Conservation (phyloP, 306 rosid genomes). For the Casuarina glauca region DNA sequence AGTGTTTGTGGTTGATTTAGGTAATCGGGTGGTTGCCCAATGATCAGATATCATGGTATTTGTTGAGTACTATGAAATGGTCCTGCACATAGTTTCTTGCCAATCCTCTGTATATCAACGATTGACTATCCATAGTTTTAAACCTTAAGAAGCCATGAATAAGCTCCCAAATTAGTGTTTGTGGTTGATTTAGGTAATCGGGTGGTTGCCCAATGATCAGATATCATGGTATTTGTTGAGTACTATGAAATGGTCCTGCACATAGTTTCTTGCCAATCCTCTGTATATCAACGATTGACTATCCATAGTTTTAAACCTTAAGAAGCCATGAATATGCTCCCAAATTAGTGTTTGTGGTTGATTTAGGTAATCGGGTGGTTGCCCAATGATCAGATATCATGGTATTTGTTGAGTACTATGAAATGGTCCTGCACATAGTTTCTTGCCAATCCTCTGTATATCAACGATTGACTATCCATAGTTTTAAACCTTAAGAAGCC, state of each 20-base stretch:
- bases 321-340: background rate
- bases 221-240: background rate
- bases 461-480: no score
- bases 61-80: background rate
- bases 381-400: no score
- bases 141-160: no score
- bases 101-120: no score
- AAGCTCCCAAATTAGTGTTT: background rate
- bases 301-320: no score
- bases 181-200: background rate
- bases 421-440: background rate
- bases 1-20: background rate
- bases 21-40: no score
- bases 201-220: no score
- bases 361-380: background rate
- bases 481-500: no score
- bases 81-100: background rate
- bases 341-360: background rate
- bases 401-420: background rate
- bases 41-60: background rate
- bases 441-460: no score
- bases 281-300: no score
- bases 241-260: background rate
- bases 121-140: no score
- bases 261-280: no score